Percentiles rank a stretch among this genome's conserved stretches.
Evolutionary conservation across 495 filamentous ascomycete species (phyloP).

Genomic region (Trichoderma parareesei): DNA sequence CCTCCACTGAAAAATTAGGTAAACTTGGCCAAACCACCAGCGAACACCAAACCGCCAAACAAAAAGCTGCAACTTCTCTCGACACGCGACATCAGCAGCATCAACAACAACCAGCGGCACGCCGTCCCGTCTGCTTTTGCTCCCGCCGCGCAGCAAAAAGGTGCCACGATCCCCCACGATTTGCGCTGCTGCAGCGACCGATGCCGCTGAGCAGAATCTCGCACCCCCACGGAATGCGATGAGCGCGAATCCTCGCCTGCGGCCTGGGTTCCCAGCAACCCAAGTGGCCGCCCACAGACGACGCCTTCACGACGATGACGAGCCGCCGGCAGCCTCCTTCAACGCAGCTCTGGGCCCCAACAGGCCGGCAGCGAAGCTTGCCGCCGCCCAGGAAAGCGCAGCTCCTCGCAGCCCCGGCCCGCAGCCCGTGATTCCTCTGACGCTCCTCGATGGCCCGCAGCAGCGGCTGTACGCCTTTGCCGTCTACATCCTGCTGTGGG

Average conservation of each 20-base stretch:
- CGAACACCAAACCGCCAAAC: not conserved
- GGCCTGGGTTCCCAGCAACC: slow-evolving; percentile 36
- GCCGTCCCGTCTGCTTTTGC: not conserved
- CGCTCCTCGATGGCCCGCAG: slow-evolving; percentile 73
- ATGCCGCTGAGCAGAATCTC: slow-evolving; percentile 13
- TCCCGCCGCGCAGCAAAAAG: not conserved
- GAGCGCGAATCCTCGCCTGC: slow-evolving; percentile 29
- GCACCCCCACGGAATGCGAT: slow-evolving; percentile 38
- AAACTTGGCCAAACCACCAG: slow-evolving; percentile 6
- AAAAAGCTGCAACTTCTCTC: not conserved
- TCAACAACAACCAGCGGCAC: not conserved
- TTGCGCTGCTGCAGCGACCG: not conserved
- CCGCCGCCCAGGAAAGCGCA: slow-evolving; percentile 28
- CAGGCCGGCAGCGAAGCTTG: slow-evolving; percentile 17
- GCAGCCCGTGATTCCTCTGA: slow-evolving; percentile 65
- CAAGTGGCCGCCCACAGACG: slow-evolving; percentile 22
- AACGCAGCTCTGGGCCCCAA: not conserved
- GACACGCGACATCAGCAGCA: slow-evolving; percentile 2
- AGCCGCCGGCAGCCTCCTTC: not conserved
- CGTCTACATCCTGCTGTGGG: slow-evolving; percentile 61
- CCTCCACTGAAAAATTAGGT: slow-evolving; percentile 8
- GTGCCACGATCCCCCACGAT: not conserved
- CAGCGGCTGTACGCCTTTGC: slow-evolving; percentile 81
- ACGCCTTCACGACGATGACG: slow-evolving; percentile 11
- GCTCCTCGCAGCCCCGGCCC: slow-evolving; percentile 20